Conservation (phyloP, 2,329 filamentous ascomycete genomes). For the Fusarium devonianum region DNA sequence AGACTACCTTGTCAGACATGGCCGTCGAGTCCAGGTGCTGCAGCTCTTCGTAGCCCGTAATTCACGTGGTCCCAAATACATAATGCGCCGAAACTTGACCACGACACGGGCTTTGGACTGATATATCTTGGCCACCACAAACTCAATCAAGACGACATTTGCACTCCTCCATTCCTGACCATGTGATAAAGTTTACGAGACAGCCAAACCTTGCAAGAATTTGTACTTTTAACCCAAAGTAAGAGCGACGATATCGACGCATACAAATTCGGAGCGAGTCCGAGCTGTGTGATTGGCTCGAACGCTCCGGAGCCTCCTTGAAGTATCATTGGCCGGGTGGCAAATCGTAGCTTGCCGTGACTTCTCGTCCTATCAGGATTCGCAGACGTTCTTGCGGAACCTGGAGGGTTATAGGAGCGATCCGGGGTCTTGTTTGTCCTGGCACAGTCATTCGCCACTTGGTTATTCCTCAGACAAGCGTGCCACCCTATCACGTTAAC, state of each 20-base stretch:
- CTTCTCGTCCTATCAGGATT: not conserved
- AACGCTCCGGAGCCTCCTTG: not conserved
- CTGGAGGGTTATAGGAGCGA: too few species aligned
- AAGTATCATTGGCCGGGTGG: not conserved
- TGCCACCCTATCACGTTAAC: too few species aligned
- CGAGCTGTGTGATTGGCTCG: not conserved
- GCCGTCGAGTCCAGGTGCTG: not conserved
- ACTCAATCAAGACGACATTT: not conserved
- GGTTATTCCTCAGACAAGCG: too few species aligned
- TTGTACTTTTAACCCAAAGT: not conserved
- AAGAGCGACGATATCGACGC: not conserved
- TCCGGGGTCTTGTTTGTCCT: too few species aligned
- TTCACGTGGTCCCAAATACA: constrained; percentile 2
- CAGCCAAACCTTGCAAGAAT: not conserved
- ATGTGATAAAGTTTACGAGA: not conserved
- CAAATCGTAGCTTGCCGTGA: not conserved
- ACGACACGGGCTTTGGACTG: not conserved
- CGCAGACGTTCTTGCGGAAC: not conserved
- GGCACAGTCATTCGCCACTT: too few species aligned
- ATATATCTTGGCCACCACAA: not conserved
- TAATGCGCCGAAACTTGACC: not conserved
- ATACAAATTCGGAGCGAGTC: not conserved
- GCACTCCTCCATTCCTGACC: not conserved
- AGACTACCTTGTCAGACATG: not conserved
- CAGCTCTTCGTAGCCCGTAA: not conserved